phyloP scores from a whole-genome alignment of 129 eudicot species.

The Sambucus nigra region DNA sequence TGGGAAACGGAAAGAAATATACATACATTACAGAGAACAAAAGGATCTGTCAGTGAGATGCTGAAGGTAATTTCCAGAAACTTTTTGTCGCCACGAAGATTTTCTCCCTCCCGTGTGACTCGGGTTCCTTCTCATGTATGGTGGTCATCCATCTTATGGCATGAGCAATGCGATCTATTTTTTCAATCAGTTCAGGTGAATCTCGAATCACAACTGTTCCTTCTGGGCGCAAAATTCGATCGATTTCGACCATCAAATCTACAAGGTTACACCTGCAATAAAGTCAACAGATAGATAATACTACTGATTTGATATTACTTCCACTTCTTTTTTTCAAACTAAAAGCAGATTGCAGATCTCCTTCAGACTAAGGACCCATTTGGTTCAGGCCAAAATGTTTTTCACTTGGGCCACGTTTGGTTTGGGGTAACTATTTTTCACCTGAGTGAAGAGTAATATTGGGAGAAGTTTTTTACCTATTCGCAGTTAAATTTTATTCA shows the following conservation, averaged over 20 bases:
- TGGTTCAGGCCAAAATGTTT: no score
- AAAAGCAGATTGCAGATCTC: not conserved
- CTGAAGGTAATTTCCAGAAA: conserved; percentile 49
- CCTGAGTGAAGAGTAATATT: no score
- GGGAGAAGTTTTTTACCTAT: no score
- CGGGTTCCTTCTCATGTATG: conserved; percentile 67
- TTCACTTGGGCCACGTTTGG: no score
- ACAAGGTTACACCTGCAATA: conserved; percentile 69
- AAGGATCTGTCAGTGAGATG: conserved; percentile 25
- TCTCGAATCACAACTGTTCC: conserved; percentile 84
- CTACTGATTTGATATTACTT: no score
- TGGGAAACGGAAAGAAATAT: conserved; percentile 13
- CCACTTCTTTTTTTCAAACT: not conserved
- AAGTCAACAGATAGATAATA: no score
- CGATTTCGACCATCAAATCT: conserved; percentile 84
- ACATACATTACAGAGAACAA: conserved; percentile 25
- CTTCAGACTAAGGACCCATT: no score
- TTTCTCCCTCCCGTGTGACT: conserved; percentile 56
- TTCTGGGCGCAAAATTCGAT: conserved; percentile 72
- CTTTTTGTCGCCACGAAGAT: conserved; percentile 70
- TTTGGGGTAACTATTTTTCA: no score
- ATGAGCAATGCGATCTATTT: conserved; percentile 50
- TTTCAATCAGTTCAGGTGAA: conserved; percentile 61
- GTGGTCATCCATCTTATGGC: conserved; percentile 62
- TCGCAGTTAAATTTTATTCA: no score